Conservation (phyloP, 768 basidiomycete species). For the Scleroderma bovista region DNA sequence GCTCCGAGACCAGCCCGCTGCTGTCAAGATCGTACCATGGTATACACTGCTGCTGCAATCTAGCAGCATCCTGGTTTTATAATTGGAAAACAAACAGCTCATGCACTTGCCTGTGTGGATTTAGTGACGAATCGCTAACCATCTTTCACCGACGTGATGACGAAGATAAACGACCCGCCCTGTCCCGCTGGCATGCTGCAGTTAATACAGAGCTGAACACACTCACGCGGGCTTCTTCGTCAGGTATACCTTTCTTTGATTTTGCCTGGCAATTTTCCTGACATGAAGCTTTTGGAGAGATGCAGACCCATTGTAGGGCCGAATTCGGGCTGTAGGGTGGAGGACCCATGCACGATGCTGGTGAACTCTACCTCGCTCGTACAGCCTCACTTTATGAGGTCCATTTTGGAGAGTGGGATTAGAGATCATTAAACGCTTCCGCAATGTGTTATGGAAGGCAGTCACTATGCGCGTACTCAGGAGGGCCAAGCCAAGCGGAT, state of each 20-base stretch:
- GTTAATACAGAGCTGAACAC: slow-evolving; percentile 22
- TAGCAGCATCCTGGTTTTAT: slow-evolving; percentile 20
- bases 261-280: no score
- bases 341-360: no score
- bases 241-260: background rate
- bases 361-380: no score
- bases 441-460: slow-evolving; percentile 16
- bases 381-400: slow-evolving; percentile 17
- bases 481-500: slow-evolving; percentile 25
- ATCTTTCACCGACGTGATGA: slow-evolving; percentile 10
- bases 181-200: slow-evolving; percentile 18
- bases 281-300: no score
- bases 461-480: slow-evolving; percentile 16
- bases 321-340: no score
- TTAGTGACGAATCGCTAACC: slow-evolving; percentile 20
- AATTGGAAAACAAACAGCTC: slow-evolving; percentile 12
- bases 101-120: background rate
- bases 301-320: no score
- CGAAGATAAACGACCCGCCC: slow-evolving; percentile 11
- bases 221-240: slow-evolving; percentile 16
- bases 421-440: slow-evolving; percentile 16
- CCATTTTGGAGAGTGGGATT: slow-evolving; percentile 24
- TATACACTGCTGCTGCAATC: slow-evolving; percentile 21
- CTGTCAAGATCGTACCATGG: slow-evolving; percentile 17
- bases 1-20: no score